Conservation (phyloP, 768 basidiomycete species). For the Boletus sp. region DNA sequence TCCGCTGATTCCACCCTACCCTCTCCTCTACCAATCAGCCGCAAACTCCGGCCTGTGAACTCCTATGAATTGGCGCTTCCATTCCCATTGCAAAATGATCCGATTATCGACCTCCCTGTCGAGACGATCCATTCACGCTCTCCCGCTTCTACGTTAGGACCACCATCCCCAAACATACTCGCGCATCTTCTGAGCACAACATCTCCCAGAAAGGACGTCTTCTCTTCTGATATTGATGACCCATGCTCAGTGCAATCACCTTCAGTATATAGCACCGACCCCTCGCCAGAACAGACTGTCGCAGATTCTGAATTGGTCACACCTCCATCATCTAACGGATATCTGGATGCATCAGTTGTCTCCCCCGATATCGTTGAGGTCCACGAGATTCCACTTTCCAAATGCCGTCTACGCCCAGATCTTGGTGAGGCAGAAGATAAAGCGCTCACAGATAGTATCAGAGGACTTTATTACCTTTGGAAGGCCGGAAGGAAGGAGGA, state of each 20-base stretch:
- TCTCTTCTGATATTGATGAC: constrained; percentile 9
- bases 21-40: constrained; percentile 37
- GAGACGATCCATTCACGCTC: constrained; percentile 18
- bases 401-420: not conserved
- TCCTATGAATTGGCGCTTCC: not conserved
- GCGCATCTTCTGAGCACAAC: constrained; percentile 25
- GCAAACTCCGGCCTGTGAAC: constrained; percentile 22
- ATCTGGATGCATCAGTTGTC: constrained; percentile 8
- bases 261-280: constrained; percentile 4
- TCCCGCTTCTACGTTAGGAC: constrained; percentile 8
- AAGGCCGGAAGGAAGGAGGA: constrained; percentile 34
- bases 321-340: constrained; percentile 13
- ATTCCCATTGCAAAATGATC: constrained; percentile 6
- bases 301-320: constrained; percentile 26
- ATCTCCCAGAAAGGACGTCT: constrained; percentile 24
- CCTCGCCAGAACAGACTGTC: constrained; percentile 13
- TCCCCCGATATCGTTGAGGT: constrained; percentile 16
- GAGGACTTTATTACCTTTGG: constrained; percentile 61
- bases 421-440: constrained; percentile 29
- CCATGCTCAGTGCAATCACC: constrained; percentile 4
- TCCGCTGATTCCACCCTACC: constrained; percentile 71
- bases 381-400: constrained; percentile 7
- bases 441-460: constrained; percentile 50
- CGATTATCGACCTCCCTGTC: constrained; percentile 13
- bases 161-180: constrained; percentile 27